Conservation (phyloP, 2,329 filamentous ascomycete genomes). For the Botrytis fabae region DNA sequence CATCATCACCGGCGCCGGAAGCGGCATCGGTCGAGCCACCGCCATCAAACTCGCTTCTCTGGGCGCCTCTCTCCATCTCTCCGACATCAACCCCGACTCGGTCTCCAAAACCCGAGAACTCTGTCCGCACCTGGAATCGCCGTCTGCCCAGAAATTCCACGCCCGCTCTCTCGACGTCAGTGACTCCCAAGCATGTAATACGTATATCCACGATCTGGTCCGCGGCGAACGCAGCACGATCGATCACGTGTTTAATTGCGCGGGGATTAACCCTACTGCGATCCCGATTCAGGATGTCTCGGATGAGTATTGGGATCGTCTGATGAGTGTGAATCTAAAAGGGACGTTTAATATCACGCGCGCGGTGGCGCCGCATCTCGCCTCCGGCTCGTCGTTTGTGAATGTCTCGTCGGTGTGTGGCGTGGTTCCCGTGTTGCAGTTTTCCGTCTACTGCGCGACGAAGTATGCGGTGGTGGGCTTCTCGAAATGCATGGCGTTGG, state of each 20-base stretch:
- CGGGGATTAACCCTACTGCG: constrained; percentile 50
- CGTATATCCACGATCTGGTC: constrained; percentile 34
- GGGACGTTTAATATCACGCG: constrained; percentile 48
- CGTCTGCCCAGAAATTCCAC: neutral
- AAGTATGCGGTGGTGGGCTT: constrained; percentile 47
- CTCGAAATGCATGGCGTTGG: constrained; percentile 42
- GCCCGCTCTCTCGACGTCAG: neutral
- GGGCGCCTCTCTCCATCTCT: constrained; percentile 36
- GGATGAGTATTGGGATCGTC: constrained; percentile 50
- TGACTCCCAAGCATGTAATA: neutral
- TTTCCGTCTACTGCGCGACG: constrained; percentile 40
- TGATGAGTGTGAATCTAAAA: constrained; percentile 48
- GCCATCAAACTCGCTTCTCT: constrained; percentile 35
- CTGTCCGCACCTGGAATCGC: neutral
- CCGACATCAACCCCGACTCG: constrained; percentile 37
- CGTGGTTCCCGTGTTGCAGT: constrained; percentile 32
- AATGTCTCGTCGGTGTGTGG: constrained; percentile 45
- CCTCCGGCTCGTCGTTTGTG: constrained; percentile 41
- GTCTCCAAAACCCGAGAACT: constrained; percentile 28
- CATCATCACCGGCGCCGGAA: constrained; percentile 38
- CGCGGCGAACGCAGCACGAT: neutral
- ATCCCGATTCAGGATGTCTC: constrained; percentile 44
- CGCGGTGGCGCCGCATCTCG: constrained; percentile 45
- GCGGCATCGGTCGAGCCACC: constrained; percentile 38
- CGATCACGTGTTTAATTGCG: constrained; percentile 46